Conservation (phyloP, 2,329 filamentous ascomycete species). For the Sordariomycetes sp. region DNA sequence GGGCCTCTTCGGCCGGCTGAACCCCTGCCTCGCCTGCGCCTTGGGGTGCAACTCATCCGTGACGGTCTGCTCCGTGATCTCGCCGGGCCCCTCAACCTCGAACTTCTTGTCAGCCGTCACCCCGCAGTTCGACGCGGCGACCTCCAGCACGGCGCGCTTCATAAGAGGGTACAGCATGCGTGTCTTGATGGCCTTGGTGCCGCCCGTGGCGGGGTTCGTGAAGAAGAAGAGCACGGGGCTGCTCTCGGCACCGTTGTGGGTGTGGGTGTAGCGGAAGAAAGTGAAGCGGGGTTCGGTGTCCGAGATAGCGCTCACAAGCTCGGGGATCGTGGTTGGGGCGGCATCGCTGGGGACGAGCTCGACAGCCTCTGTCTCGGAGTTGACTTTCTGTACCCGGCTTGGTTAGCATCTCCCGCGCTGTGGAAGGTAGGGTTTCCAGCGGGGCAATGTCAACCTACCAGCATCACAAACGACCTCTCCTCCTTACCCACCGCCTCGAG, state of each 20-base stretch:
- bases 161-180: slow-evolving; percentile 75
- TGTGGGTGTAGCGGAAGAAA: slow-evolving; percentile 60
- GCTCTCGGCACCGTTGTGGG: slow-evolving; percentile 37
- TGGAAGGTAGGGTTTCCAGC: neutral
- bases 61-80: slow-evolving; percentile 59
- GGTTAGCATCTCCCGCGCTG: neutral
- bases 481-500: slow-evolving; percentile 47
- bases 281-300: slow-evolving; percentile 62
- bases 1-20: slow-evolving; percentile 70
- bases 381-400: slow-evolving; percentile 50
- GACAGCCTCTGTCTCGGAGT: slow-evolving; percentile 57
- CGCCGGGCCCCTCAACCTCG: slow-evolving; percentile 55
- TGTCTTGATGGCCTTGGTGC: slow-evolving; percentile 64
- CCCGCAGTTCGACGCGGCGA: slow-evolving; percentile 55
- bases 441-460: slow-evolving; percentile 36
- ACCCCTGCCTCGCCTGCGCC: slow-evolving; percentile 54
- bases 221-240: slow-evolving; percentile 69
- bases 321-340: slow-evolving; percentile 41
- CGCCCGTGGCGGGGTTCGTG: slow-evolving; percentile 60
- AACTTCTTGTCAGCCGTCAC: slow-evolving; percentile 61
- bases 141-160: slow-evolving; percentile 54
- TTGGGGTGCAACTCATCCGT: slow-evolving; percentile 58
- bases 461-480: slow-evolving; percentile 46
- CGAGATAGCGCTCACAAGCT: slow-evolving; percentile 52
- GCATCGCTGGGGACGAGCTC: slow-evolving; percentile 48